These are phyloP conservation scores for Aspergillus sp. DNA, from an alignment of 2,329 filamentous ascomycete species.

Conservation along the genomic window DNA sequence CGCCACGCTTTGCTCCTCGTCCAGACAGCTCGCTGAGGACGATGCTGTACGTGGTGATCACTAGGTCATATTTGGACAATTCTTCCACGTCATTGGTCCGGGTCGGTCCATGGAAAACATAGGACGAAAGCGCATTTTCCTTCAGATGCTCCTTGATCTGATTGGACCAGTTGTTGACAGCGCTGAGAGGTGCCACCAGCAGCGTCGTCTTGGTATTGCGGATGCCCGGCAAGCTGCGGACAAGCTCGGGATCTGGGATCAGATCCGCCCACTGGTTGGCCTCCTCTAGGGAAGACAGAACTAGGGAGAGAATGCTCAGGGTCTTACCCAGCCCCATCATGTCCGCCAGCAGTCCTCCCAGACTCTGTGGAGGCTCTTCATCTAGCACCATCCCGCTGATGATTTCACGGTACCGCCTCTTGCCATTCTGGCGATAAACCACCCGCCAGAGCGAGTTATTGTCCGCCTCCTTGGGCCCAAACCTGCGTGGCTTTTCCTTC, in stretches of 20 bases:
- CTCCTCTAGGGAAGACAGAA: constrained; percentile 65
- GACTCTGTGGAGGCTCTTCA: constrained; percentile 64
- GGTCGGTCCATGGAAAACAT: constrained; percentile 83
- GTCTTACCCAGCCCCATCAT: constrained; percentile 92
- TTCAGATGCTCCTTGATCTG: constrained; percentile 83
- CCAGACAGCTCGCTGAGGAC: constrained; percentile 75
- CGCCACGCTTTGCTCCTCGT: constrained; percentile 61
- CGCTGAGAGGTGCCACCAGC: constrained; percentile 84
- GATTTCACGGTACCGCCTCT: constrained; percentile 73
- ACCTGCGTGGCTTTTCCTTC: constrained; percentile 69
- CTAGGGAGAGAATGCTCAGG: constrained; percentile 77
- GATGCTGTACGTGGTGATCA: constrained; percentile 92
- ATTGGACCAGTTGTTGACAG: constrained; percentile 90
- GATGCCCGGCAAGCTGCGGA: constrained; percentile 35
- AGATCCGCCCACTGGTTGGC: constrained; percentile 63
- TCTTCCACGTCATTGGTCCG: constrained; percentile 68
- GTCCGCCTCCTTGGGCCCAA: constrained; percentile 59
- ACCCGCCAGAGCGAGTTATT: constrained; percentile 78
- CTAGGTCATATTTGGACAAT: constrained; percentile 74
- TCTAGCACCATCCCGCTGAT: constrained; percentile 72
- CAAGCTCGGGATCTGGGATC: constrained; percentile 48
- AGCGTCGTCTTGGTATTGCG: constrained; percentile 78
- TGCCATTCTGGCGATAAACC: constrained; percentile 57
- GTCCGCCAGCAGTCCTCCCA: constrained; percentile 75
- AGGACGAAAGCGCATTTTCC: constrained; percentile 65